These are phyloP conservation scores for Gentiana dahurica DNA, from an alignment of 257 asterid genomes.

Conservation along the genomic window DNA sequence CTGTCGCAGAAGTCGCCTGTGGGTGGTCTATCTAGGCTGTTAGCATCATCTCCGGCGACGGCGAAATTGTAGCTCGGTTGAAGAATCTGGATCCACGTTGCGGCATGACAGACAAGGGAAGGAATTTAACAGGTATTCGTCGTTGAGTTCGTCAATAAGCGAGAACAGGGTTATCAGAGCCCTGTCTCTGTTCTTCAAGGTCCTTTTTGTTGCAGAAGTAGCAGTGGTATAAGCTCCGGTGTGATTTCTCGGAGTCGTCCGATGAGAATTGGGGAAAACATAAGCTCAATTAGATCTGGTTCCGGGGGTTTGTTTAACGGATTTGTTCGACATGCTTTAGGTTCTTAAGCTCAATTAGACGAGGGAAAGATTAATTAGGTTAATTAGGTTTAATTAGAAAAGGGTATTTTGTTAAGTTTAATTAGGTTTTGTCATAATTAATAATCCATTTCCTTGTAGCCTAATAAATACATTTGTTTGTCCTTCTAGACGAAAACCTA, in stretches of 20 bases:
- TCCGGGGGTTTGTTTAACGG: slow-evolving; percentile 53
- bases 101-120: slow-evolving; percentile 80
- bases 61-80: slow-evolving; percentile 37
- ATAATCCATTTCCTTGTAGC: no score
- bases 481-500: no score
- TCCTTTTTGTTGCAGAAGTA: slow-evolving; percentile 23
- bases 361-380: no score
- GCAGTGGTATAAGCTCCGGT: slow-evolving; percentile 35
- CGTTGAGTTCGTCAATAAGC: slow-evolving; percentile 59
- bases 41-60: slow-evolving; percentile 43
- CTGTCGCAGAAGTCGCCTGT: neutral
- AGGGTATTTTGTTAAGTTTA: no score
- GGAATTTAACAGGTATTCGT: slow-evolving; percentile 58
- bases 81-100: slow-evolving; percentile 61
- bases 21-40: slow-evolving; percentile 66
- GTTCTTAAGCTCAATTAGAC: slow-evolving; percentile 31
- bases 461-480: no score
- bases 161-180: slow-evolving; percentile 46
- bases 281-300: slow-evolving; percentile 37
- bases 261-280: slow-evolving; percentile 45
- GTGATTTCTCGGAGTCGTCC: no score
- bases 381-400: no score
- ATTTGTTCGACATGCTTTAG: slow-evolving; percentile 59
- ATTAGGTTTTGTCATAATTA: no score
- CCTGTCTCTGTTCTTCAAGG: slow-evolving; percentile 95